A percentile compares a stretch with the other conserved stretches of the same genome.
phyloP scores from a whole-genome alignment of 768 basidiomycete genomes.

The Trametes sanguinea region DNA sequence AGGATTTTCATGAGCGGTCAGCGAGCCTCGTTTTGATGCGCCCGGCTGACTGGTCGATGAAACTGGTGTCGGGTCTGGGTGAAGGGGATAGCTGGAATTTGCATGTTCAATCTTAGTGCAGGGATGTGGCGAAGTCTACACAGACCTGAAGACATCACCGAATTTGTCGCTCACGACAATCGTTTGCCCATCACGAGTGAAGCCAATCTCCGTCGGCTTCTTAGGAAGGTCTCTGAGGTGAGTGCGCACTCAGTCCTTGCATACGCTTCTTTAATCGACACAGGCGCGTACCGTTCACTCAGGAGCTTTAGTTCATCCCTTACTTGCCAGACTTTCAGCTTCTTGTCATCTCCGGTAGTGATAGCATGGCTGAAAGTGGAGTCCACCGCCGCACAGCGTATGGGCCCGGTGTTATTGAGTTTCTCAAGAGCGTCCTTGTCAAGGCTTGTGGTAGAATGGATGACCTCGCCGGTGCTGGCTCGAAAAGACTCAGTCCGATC shows the following conservation, averaged over 20 bases:
- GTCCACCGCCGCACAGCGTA: conserved; percentile 61
- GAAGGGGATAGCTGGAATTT: conserved; percentile 59
- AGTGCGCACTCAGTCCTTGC: not conserved
- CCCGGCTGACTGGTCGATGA: not conserved
- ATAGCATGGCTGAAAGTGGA: conserved; percentile 48
- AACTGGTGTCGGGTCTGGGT: conserved; percentile 28
- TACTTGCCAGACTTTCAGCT: conserved; percentile 72
- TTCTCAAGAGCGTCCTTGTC: conserved; percentile 34
- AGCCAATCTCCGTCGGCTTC: conserved; percentile 68
- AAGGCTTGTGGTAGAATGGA: conserved; percentile 45
- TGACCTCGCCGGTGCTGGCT: conserved; percentile 53
- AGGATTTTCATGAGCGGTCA: conserved; percentile 65
- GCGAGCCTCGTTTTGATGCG: conserved; percentile 38
- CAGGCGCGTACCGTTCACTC: conserved; percentile 57
- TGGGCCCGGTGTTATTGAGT: conserved; percentile 51
- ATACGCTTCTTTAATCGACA: not conserved
- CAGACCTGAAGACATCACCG: conserved; percentile 85
- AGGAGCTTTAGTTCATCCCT: conserved; percentile 50
- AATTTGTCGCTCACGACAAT: conserved; percentile 93
- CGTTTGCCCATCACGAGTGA: conserved; percentile 60
- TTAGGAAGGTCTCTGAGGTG: conserved; percentile 74
- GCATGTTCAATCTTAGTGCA: not conserved
- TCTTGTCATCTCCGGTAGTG: conserved; percentile 79
- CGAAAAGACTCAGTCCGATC: conserved; percentile 21
- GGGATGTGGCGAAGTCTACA: not conserved